Conservation (phyloP, 2,329 filamentous ascomycete species). For the Nemania diffusa region DNA sequence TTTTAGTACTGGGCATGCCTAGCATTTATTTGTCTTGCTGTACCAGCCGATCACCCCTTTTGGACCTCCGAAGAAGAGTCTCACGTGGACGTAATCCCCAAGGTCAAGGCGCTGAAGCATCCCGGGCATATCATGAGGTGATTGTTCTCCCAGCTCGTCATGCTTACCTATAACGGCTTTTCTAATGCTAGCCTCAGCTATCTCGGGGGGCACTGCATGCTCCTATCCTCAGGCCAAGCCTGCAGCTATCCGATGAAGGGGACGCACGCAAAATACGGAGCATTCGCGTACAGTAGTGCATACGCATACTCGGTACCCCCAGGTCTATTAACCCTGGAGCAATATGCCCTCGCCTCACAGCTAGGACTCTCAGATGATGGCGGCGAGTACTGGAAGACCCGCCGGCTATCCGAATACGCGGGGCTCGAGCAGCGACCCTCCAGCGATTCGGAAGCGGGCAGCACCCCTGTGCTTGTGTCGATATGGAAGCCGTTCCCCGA, state of each 20-base stretch:
- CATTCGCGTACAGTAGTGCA: slow-evolving; percentile 79
- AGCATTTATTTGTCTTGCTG: slow-evolving; percentile 77
- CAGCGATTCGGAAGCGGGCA: slow-evolving; percentile 49
- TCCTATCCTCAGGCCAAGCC: slow-evolving; percentile 80
- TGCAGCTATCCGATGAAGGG: slow-evolving; percentile 85
- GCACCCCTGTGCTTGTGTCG: slow-evolving; percentile 70
- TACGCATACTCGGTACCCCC: slow-evolving; percentile 83
- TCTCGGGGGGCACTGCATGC: slow-evolving; percentile 78
- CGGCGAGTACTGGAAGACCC: slow-evolving; percentile 81
- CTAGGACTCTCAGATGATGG: slow-evolving; percentile 80
- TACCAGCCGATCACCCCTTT: slow-evolving; percentile 76
- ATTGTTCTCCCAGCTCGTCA: slow-evolving; percentile 3
- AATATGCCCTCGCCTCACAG: slow-evolving; percentile 79
- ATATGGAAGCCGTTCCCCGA: slow-evolving; percentile 77
- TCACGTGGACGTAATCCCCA: slow-evolving; percentile 64
- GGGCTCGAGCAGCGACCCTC: slow-evolving; percentile 63
- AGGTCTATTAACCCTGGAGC: slow-evolving; percentile 78
- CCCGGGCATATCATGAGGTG: slow-evolving; percentile 77
- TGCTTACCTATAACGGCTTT: background rate
- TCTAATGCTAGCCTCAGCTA: slow-evolving; percentile 54
- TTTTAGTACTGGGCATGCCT: slow-evolving; percentile 80
- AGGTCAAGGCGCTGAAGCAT: slow-evolving; percentile 70
- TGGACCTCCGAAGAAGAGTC: slow-evolving; percentile 76
- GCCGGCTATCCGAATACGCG: slow-evolving; percentile 73
- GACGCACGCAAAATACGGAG: slow-evolving; percentile 83